phyloP scores from a whole-genome alignment of 805 yeast species.

The Starmera caribaea region DNA sequence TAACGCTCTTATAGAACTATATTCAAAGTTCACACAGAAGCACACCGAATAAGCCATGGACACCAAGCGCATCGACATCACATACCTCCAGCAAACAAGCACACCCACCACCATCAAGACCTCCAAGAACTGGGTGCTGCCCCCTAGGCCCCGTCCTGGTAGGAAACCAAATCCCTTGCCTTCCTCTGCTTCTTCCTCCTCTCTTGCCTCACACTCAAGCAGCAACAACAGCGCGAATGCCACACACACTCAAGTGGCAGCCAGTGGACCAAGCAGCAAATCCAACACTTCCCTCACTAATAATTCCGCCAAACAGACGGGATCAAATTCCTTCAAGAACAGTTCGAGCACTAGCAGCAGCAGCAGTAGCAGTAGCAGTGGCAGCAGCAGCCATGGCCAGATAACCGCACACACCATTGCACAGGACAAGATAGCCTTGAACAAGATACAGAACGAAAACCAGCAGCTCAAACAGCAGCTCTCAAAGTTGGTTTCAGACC shows the following conservation, averaged over 20 bases:
- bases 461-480: slow-evolving; percentile 33
- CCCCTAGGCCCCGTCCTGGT: slow-evolving; percentile 77
- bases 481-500: slow-evolving; percentile 33
- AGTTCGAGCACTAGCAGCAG: too few relatives aligned
- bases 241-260: slow-evolving; percentile 1
- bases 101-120: slow-evolving; percentile 34
- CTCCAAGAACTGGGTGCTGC: slow-evolving; percentile 74
- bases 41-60: too few relatives aligned
- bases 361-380: too few relatives aligned
- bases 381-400: slow-evolving; percentile 3
- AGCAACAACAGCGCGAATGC: slow-evolving; percentile 38
- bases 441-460: slow-evolving; percentile 35
- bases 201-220: slow-evolving; percentile 11
- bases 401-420: slow-evolving; percentile 24
- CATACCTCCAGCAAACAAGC: slow-evolving; percentile 7
- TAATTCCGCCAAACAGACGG: too few relatives aligned
- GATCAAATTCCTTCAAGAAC: too few relatives aligned
- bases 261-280: background rate
- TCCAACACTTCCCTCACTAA: background rate
- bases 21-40: too few relatives aligned
- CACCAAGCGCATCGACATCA: slow-evolving; percentile 2
- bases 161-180: slow-evolving; percentile 52
- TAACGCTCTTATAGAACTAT: too few relatives aligned
- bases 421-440: slow-evolving; percentile 20
- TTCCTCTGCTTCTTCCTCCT: slow-evolving; percentile 39